Evolutionary conservation across 192 early-diverging fungal genomes (phyloP).

Genomic region (Coemansia sp.): DNA sequence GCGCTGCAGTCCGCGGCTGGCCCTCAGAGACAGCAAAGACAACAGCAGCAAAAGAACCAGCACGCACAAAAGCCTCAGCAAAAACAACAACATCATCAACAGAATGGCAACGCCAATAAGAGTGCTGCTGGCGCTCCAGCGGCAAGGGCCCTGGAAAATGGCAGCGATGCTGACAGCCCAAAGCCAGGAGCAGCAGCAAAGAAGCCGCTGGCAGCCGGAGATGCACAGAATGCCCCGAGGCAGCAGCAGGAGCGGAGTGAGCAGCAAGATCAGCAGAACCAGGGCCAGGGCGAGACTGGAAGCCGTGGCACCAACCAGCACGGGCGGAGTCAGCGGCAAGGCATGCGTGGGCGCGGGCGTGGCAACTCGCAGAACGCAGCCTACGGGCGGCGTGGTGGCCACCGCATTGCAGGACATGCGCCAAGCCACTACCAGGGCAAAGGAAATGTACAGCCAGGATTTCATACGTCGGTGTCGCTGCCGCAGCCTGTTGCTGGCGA

Average conservation of each 20-base stretch:
- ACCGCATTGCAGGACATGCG: conserved; percentile 37
- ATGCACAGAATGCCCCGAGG: conserved; percentile 7
- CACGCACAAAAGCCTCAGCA: background rate
- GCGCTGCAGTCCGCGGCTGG: conserved; percentile 25
- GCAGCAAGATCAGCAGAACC: conserved; percentile 17
- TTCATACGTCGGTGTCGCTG: conserved; percentile 27
- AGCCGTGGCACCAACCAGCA: conserved; percentile 10
- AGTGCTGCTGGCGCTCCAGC: conserved; percentile 2
- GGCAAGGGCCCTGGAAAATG: conserved; percentile 1
- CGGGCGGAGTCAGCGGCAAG: conserved; percentile 24
- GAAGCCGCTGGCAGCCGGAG: conserved; percentile 17
- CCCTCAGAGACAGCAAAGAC: conserved; percentile 24
- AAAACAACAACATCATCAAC: conserved; percentile 9
- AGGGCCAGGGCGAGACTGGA: conserved; percentile 8
- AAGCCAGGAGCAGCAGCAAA: conserved; percentile 16
- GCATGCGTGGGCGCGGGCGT: conserved; percentile 29
- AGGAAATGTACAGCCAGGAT: conserved; percentile 50
- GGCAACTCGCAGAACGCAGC: conserved; percentile 8
- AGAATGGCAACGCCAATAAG: conserved; percentile 3
- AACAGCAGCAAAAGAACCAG: conserved; percentile 16
- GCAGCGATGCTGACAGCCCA: conserved; percentile 6
- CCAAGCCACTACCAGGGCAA: conserved; percentile 54
- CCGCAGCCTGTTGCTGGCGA: conserved; percentile 46
- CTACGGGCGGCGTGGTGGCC: conserved; percentile 30
- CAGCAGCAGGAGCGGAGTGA: conserved; percentile 5